A percentile compares a stretch with the other conserved stretches of the same genome.
phyloP scores from a whole-genome alignment of 1,284 basidiomycete genomes.

The Cutaneotrichosporon curvatum region DNA sequence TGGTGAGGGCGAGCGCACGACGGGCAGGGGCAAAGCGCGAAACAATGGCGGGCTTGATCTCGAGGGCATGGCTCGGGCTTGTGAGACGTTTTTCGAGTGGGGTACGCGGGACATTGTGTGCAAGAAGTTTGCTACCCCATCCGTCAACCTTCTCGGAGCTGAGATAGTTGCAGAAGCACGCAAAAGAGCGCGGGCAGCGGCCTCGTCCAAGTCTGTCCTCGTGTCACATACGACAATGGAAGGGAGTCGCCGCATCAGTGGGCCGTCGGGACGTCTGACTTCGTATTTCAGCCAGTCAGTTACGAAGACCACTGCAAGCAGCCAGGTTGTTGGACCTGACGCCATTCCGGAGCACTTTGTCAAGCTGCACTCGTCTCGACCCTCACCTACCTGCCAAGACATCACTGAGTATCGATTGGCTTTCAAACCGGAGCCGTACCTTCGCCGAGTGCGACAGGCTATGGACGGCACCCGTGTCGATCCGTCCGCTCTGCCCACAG shows the following conservation, averaged over 20 bases:
- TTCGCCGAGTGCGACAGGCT: slow-evolving; percentile 21
- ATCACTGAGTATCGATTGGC: slow-evolving; percentile 35
- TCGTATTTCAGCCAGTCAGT: slow-evolving; percentile 13
- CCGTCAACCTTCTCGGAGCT: slow-evolving; percentile 30
- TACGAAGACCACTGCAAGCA: neutral
- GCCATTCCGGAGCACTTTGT: slow-evolving; percentile 16
- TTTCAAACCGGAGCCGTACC: slow-evolving; percentile 23
- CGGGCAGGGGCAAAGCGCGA: slow-evolving; percentile 24
- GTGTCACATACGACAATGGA: neutral
- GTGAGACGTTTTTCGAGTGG: slow-evolving; percentile 85
- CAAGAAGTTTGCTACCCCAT: slow-evolving; percentile 37
- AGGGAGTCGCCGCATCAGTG: neutral
- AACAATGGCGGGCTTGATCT: slow-evolving; percentile 49
- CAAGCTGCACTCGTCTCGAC: slow-evolving; percentile 27
- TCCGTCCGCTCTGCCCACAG: slow-evolving; percentile 19
- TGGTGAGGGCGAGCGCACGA: slow-evolving; percentile 19
- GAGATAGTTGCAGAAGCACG: slow-evolving; percentile 30
- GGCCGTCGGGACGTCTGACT: slow-evolving; percentile 11
- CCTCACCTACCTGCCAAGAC: slow-evolving; percentile 26
- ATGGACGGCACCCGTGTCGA: slow-evolving; percentile 38
- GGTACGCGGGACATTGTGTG: slow-evolving; percentile 58
- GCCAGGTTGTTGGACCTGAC: neutral
- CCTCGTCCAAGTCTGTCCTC: neutral
- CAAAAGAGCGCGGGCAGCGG: neutral
- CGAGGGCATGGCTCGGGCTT: slow-evolving; percentile 62